Percentiles rank a stretch among this genome's conserved stretches.
These are phyloP conservation scores for Ministeria vibrans DNA, from an alignment of 78 protist genomes.

Conservation along the genomic window DNA sequence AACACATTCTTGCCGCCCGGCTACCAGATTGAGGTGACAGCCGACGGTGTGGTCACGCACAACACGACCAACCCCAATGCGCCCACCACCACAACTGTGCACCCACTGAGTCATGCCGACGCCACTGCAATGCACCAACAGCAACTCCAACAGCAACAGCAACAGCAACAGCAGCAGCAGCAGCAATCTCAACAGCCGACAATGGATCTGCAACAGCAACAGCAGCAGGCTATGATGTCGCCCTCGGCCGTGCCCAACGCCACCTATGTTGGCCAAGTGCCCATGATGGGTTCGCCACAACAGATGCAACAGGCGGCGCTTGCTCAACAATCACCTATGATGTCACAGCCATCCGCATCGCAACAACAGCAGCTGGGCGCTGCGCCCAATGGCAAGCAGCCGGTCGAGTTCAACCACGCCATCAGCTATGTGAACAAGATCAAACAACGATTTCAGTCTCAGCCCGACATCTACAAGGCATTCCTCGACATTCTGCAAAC, in stretches of 20 bases:
- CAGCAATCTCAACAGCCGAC: neutral
- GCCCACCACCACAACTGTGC: slow-evolving; percentile 15
- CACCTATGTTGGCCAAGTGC: slow-evolving; percentile 3
- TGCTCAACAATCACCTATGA: too few species aligned
- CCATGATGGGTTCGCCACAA: neutral
- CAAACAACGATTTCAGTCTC: slow-evolving; percentile 61
- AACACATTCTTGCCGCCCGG: slow-evolving; percentile 90
- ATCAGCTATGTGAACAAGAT: slow-evolving; percentile 76
- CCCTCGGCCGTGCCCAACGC: slow-evolving; percentile 6
- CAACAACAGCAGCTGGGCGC: too few species aligned
- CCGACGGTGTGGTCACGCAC: neutral
- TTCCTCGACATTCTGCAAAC: slow-evolving; percentile 85
- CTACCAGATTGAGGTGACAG: slow-evolving; percentile 60
- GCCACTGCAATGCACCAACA: too few species aligned
- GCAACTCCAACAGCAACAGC: too few species aligned
- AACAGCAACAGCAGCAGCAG: neutral
- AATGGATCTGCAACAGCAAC: neutral
- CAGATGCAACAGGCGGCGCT: too few species aligned
- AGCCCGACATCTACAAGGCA: slow-evolving; percentile 75
- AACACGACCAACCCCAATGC: neutral
- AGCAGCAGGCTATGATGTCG: neutral
- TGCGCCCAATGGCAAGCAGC: slow-evolving; percentile 19
- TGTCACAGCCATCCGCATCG: too few species aligned
- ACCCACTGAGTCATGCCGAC: too few species aligned
- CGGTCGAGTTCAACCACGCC: slow-evolving; percentile 70